These are phyloP conservation scores for Coniosporium tulheliwenetii DNA, from an alignment of 2,329 filamentous ascomycete genomes.

Conservation along the genomic window DNA sequence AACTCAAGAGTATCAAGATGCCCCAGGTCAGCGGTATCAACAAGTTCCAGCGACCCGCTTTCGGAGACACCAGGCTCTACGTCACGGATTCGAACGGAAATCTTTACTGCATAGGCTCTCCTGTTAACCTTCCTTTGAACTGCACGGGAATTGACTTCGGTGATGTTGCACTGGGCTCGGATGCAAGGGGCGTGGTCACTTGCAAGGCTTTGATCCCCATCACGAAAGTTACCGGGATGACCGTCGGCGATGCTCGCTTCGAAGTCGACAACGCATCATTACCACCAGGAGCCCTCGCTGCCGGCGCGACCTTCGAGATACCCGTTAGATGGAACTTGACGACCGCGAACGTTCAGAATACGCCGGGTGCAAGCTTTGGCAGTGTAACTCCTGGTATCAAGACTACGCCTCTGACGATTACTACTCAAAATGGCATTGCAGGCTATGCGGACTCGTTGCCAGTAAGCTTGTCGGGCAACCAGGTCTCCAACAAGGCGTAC, in stretches of 20 bases:
- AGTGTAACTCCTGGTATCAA: slow-evolving; percentile 19
- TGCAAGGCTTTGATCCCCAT: slow-evolving; percentile 24
- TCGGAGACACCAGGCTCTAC: slow-evolving; percentile 26
- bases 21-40: slow-evolving; percentile 22
- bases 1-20: slow-evolving; percentile 18
- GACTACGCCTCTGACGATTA: slow-evolving; percentile 20
- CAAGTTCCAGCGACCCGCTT: slow-evolving; percentile 24
- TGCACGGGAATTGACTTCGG: slow-evolving; percentile 27
- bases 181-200: slow-evolving; percentile 14
- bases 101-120: slow-evolving; percentile 21
- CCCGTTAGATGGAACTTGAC: slow-evolving; percentile 24
- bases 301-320: slow-evolving; percentile 23
- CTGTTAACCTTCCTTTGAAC: slow-evolving; percentile 24
- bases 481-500: slow-evolving; percentile 20
- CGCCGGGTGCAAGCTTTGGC: slow-evolving; percentile 8
- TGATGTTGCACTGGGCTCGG: slow-evolving; percentile 17
- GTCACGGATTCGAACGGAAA: slow-evolving; percentile 15
- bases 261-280: slow-evolving; percentile 21
- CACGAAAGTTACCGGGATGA: slow-evolving; percentile 20
- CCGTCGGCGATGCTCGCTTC: slow-evolving; percentile 20
- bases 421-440: slow-evolving; percentile 18
- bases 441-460: slow-evolving; percentile 20
- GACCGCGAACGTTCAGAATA: slow-evolving; percentile 6
- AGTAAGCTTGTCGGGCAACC: slow-evolving; percentile 21
- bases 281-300: slow-evolving; percentile 18